These are phyloP conservation scores for Clonostachys rhizophaga DNA, from an alignment of 2,329 filamentous ascomycete genomes.

Conservation along the genomic window DNA sequence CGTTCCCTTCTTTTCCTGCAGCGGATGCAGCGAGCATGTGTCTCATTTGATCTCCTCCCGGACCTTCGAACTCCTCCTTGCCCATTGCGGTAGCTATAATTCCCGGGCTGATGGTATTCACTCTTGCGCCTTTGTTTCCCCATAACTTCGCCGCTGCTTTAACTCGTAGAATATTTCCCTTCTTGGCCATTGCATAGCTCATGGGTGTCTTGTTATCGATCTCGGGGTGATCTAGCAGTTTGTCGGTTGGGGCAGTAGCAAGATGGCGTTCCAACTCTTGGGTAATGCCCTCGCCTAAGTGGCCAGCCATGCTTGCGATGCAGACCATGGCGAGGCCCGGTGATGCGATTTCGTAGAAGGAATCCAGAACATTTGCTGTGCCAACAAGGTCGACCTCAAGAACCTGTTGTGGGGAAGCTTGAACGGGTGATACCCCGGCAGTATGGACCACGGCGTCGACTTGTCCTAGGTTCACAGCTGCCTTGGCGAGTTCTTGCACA, in stretches of 20 bases:
- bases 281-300: neutral
- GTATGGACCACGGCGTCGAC: neutral
- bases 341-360: neutral
- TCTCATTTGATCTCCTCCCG: neutral
- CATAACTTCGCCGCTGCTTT: neutral
- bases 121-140: neutral
- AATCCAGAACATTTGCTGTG: neutral
- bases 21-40: neutral
- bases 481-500: neutral
- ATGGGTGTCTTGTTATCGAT: neutral
- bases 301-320: neutral
- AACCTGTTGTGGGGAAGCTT: neutral
- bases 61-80: neutral
- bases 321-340: neutral
- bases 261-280: neutral
- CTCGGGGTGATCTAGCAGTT: neutral
- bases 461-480: neutral
- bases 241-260: neutral
- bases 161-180: neutral
- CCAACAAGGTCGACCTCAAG: neutral
- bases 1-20: neutral
- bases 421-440: neutral
- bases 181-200: neutral
- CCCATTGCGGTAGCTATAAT: neutral
- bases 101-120: neutral